Percentiles rank a stretch among this genome's conserved stretches.
Conservation (phyloP, 352 stramenopile genomes). For the Pythium folliculosum region DNA sequence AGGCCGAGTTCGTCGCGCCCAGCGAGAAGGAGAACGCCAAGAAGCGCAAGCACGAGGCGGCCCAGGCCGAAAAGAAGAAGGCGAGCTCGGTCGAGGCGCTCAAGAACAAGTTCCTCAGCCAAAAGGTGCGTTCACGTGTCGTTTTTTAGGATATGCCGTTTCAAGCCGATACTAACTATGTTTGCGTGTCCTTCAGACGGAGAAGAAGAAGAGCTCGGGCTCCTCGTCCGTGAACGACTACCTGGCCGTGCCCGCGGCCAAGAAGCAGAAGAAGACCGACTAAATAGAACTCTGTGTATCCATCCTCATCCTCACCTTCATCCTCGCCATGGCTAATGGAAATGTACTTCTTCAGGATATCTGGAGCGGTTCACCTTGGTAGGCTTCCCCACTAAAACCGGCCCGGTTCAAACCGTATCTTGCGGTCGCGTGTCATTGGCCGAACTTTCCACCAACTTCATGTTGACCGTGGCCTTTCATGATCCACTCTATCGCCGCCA, state of each 20-base stretch:
- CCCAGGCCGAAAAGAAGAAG: constrained; percentile 47
- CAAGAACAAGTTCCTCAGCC: constrained; percentile 83
- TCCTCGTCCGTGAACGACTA: constrained; percentile 57
- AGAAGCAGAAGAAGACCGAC: constrained; percentile 60
- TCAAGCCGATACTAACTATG: neutral
- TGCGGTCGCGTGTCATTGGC: constrained; percentile 26
- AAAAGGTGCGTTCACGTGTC: constrained; percentile 46
- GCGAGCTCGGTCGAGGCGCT: constrained; percentile 62
- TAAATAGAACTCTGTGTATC: constrained; percentile 19
- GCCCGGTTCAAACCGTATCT: constrained; percentile 24
- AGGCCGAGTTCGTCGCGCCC: constrained; percentile 69
- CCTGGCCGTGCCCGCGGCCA: constrained; percentile 54
- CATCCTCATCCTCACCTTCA: neutral
- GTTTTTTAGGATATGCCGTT: constrained; percentile 1
- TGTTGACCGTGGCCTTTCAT: constrained; percentile 32
- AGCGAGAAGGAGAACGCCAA: constrained; percentile 77
- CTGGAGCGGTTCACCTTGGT: constrained; percentile 3
- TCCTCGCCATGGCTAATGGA: neutral
- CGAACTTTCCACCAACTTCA: constrained; percentile 28
- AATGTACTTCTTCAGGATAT: constrained; percentile 8
- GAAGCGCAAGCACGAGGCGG: constrained; percentile 71
- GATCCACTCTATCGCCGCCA: constrained; percentile 17
- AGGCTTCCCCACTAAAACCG: neutral
- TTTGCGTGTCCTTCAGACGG: constrained; percentile 25
- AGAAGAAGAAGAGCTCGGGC: constrained; percentile 39